Conservation (phyloP, 176 grass and related monocot genomes). For the Avena atlantica region DNA sequence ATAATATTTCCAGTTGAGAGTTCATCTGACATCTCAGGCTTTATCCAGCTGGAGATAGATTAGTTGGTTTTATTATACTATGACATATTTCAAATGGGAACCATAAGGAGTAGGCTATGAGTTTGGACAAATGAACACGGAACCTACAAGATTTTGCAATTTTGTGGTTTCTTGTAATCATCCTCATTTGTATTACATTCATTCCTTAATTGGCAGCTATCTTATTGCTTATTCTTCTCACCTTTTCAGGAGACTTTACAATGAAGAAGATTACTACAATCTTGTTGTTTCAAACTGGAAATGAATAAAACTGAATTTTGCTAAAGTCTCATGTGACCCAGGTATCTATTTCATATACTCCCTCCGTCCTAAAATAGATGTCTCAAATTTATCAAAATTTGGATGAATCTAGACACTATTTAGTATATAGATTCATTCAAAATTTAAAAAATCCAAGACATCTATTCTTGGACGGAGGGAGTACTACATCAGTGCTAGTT, state of each 20-base stretch:
- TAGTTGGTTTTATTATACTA: not conserved
- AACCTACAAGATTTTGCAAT: slow-evolving; percentile 26
- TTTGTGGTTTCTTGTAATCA: not conserved
- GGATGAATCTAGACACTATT: too few relatives aligned
- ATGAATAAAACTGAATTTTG: slow-evolving; percentile 36
- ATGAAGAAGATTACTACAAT: slow-evolving; percentile 80
- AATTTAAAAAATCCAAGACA: too few relatives aligned
- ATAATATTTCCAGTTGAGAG: slow-evolving; percentile 10
- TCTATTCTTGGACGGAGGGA: too few relatives aligned
- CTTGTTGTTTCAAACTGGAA: slow-evolving; percentile 63
- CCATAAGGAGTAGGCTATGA: slow-evolving; percentile 1
- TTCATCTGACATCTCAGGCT: slow-evolving; percentile 9
- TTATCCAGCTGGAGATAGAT: slow-evolving; percentile 5
- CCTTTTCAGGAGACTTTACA: slow-evolving; percentile 76
- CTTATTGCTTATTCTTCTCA: slow-evolving; percentile 23
- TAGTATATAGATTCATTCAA: too few relatives aligned
- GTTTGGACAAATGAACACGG: not conserved
- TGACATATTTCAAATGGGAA: not conserved
- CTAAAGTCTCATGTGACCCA: slow-evolving; percentile 8
- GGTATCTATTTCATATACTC: slow-evolving; percentile 54
- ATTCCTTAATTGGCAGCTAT: not conserved
- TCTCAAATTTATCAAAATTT: too few relatives aligned
- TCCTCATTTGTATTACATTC: not conserved
- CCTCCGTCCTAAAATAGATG: too few relatives aligned
- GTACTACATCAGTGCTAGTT: not conserved